Base-by-base conservation (phyloP, 2,329 filamentous ascomycete genomes). In the Metarhizium guizhouense region DNA sequence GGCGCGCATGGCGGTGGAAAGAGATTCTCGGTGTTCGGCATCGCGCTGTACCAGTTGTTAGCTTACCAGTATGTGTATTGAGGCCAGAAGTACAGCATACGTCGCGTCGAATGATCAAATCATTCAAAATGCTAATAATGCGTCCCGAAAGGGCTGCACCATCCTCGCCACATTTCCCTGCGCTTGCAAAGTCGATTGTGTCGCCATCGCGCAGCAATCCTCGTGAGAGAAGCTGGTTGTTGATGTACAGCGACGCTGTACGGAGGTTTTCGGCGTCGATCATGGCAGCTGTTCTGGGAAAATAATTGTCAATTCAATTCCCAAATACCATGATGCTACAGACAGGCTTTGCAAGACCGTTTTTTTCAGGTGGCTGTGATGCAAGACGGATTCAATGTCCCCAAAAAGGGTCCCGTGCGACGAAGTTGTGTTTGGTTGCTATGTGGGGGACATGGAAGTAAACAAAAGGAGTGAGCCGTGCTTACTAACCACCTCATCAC, bases 111-210 rank as follows among this genome's bases (percentile, higher is more conserved):
- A 96, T 70, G 57, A 99, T 90, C 63, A 99, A 73, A 68, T 99
- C 94, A 71, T 99, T 96, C 51, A 99, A 84, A 29, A 99, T 80
- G 67, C 93, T 88, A 74, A 99, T 96, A 63, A 97, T 86, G 61
- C 85, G 83, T 20, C 88, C 87, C 85, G 94, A 93, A 18, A 88
- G 88, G 52, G 80, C 82, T 2, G 65, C 59, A 29, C 70, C 67
- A 47, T 77, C 80, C 42, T 82, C 77, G 18, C 81, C 82, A 18
- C 79, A 79, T 59, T 82, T 77, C 54, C 82, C 82, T 8, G 88
- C 86, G 59, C 83, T 76, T 58, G 88, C 85, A 69, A 99, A 99
- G 70, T 96, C 86, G 71, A 99, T 88, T 47, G 75, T 76, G 64
- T 87, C 83, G 61, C 87, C 84, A 79, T 86, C 83, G 62, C 81